These are phyloP conservation scores for Podaxis sp. DNA, from an alignment of 768 basidiomycete species.

Conservation along the genomic window DNA sequence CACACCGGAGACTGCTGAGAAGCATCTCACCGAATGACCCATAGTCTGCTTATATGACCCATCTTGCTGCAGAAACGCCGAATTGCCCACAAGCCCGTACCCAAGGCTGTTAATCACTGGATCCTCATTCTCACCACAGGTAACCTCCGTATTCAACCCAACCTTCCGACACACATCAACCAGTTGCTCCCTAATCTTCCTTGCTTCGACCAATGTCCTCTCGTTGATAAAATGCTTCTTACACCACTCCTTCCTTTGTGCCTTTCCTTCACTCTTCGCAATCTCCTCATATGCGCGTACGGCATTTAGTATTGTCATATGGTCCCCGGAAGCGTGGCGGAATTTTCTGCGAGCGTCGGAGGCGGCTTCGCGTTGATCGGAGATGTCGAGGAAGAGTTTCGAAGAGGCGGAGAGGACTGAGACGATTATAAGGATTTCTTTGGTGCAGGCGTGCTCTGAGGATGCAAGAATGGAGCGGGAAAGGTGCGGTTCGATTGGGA, in stretches of 20 bases:
- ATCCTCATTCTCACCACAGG: slow-evolving; percentile 65
- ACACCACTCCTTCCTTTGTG: slow-evolving; percentile 74
- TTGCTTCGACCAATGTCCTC: slow-evolving; percentile 75
- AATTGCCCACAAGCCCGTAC: slow-evolving; percentile 77
- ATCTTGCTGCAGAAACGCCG: slow-evolving; percentile 82
- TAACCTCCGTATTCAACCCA: slow-evolving; percentile 57
- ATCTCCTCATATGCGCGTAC: slow-evolving; percentile 78
- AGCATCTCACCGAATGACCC: slow-evolving; percentile 58
- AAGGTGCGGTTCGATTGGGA: slow-evolving; percentile 87
- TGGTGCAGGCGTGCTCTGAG: slow-evolving; percentile 65
- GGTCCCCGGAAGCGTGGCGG: slow-evolving; percentile 83
- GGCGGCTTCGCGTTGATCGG: slow-evolving; percentile 72
- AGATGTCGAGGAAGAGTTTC: slow-evolving; percentile 76
- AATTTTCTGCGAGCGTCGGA: slow-evolving; percentile 76
- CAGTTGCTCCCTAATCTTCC: slow-evolving; percentile 80
- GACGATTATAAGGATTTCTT: slow-evolving; percentile 82
- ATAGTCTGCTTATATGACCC: slow-evolving; percentile 84
- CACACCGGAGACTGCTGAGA: background rate
- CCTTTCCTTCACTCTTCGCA: slow-evolving; percentile 44
- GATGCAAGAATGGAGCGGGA: slow-evolving; percentile 83
- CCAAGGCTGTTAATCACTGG: slow-evolving; percentile 71
- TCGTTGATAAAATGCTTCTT: slow-evolving; percentile 80
- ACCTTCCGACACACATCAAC: slow-evolving; percentile 59
- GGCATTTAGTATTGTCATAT: slow-evolving; percentile 87
- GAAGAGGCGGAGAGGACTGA: slow-evolving; percentile 81